A percentile compares a stretch with the other conserved stretches of the same genome.
Conservation (phyloP, 805 yeast genomes). For the Starmerella lactis-condensi region DNA sequence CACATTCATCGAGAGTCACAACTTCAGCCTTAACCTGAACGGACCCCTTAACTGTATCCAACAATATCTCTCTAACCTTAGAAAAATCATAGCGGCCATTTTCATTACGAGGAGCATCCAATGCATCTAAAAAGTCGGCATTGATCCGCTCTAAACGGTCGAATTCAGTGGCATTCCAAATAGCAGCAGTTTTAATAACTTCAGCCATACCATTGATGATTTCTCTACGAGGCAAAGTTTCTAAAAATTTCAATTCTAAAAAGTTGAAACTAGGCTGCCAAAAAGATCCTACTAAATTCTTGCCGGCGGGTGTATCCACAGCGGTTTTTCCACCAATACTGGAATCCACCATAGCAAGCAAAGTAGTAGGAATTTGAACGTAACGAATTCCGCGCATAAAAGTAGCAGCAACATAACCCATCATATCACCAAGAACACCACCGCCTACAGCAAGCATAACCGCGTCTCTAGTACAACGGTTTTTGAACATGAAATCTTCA, state of each 20-base stretch:
- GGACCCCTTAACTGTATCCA: slow-evolving; percentile 65
- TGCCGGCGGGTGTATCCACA: slow-evolving; percentile 88
- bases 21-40: slow-evolving; percentile 84
- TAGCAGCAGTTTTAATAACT: slow-evolving; percentile 93
- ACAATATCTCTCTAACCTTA: slow-evolving; percentile 53
- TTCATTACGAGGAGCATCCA: slow-evolving; percentile 29
- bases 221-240: slow-evolving; percentile 79
- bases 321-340: slow-evolving; percentile 98
- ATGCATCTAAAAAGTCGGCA: slow-evolving; percentile 46
- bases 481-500: slow-evolving; percentile 64
- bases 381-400: slow-evolving; percentile 96
- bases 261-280: slow-evolving; percentile 88
- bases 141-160: slow-evolving; percentile 66
- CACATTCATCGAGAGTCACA: slow-evolving; percentile 85
- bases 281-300: slow-evolving; percentile 89
- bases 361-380: slow-evolving; percentile 82
- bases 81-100: slow-evolving; percentile 42
- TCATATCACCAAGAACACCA: slow-evolving; percentile 98
- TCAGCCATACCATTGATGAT: slow-evolving; percentile 97
- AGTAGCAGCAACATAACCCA: slow-evolving; percentile 97
- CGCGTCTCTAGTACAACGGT: slow-evolving; percentile 93
- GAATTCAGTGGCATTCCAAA: slow-evolving; percentile 86
- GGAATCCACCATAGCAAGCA: slow-evolving; percentile 93
- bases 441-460: slow-evolving; percentile 91
- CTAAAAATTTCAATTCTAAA: slow-evolving; percentile 72